Evolutionary conservation across 1,284 basidiomycete genomes (phyloP).

Genomic region (Tilletia horrida): DNA sequence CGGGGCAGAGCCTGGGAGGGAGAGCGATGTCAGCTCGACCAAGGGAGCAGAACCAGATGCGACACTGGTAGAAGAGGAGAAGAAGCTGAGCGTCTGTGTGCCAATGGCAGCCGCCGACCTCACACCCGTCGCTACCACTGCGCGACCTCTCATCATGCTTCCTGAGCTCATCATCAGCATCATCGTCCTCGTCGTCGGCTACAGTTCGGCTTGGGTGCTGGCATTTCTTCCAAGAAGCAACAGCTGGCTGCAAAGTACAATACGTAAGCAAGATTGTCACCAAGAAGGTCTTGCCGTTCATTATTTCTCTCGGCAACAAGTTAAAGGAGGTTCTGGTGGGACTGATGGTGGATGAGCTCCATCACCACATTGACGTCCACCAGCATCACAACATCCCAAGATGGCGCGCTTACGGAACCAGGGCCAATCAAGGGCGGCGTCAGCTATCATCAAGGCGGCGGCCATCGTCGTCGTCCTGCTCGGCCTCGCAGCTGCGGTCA

Average conservation of each 20-base stretch:
- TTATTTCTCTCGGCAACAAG: too few relatives aligned
- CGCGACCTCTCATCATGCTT: constrained; percentile 7
- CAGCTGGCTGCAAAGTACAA: too few relatives aligned
- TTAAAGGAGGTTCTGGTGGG: too few relatives aligned
- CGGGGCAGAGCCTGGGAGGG: constrained; percentile 1
- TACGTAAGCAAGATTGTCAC: too few relatives aligned
- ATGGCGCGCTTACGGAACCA: too few relatives aligned
- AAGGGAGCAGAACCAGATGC: not conserved
- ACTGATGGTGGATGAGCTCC: too few relatives aligned
- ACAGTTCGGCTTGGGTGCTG: not conserved
- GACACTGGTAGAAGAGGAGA: not conserved
- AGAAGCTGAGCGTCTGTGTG: not conserved
- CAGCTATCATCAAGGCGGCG: not conserved
- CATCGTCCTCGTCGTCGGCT: constrained; percentile 7
- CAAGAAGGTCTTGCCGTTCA: too few relatives aligned
- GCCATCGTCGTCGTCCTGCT: too few relatives aligned
- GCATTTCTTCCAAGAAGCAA: not conserved
- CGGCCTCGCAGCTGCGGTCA: not conserved
- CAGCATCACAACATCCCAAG: too few relatives aligned
- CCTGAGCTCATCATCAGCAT: not conserved
- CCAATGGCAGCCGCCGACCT: not conserved
- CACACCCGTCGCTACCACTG: not conserved
- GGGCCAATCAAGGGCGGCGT: not conserved
- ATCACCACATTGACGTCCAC: too few relatives aligned
- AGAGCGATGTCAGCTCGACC: constrained; percentile 11